These are phyloP conservation scores for Fusarium heterosporum DNA, from an alignment of 2,329 filamentous ascomycete genomes.

Conservation along the genomic window DNA sequence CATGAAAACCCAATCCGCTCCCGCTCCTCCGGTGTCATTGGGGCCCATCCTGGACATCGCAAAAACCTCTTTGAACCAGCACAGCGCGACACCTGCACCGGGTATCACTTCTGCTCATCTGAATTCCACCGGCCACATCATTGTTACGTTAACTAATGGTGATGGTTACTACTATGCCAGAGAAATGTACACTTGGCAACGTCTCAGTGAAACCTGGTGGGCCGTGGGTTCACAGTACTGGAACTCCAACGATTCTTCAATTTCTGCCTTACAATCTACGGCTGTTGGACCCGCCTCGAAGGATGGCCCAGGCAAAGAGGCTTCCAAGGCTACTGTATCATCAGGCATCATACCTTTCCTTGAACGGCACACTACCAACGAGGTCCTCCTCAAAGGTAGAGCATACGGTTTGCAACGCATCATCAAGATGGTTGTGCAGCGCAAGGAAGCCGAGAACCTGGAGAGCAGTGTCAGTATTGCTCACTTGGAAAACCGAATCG, in stretches of 20 bases:
- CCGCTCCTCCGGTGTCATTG: slow-evolving; percentile 89
- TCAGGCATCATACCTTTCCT: slow-evolving; percentile 93
- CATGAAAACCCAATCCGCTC: slow-evolving; percentile 81
- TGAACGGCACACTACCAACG: slow-evolving; percentile 93
- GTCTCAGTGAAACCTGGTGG: slow-evolving; percentile 98
- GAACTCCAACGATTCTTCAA: slow-evolving; percentile 95
- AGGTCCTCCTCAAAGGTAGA: slow-evolving; percentile 89
- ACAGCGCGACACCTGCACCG: slow-evolving; percentile 79
- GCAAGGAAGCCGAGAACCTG: slow-evolving; percentile 91
- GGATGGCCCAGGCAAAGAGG: slow-evolving; percentile 59
- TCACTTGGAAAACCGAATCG: slow-evolving; percentile 93
- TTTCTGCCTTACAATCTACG: slow-evolving; percentile 81
- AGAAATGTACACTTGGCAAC: slow-evolving; percentile 90
- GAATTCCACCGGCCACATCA: slow-evolving; percentile 85
- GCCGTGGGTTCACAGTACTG: slow-evolving; percentile 98
- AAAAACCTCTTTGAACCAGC: slow-evolving; percentile 79
- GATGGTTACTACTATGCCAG: slow-evolving; percentile 93
- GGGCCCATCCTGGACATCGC: slow-evolving; percentile 91
- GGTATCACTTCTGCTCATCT: slow-evolving; percentile 91
- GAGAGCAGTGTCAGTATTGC: slow-evolving; percentile 93
- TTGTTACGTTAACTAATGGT: slow-evolving; percentile 93
- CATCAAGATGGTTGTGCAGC: slow-evolving; percentile 87
- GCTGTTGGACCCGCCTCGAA: slow-evolving; percentile 69
- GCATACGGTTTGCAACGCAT: slow-evolving; percentile 92
- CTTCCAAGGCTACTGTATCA: slow-evolving; percentile 72